phyloP scores from a whole-genome alignment of 768 basidiomycete species.

The Sarcodon sp. region DNA sequence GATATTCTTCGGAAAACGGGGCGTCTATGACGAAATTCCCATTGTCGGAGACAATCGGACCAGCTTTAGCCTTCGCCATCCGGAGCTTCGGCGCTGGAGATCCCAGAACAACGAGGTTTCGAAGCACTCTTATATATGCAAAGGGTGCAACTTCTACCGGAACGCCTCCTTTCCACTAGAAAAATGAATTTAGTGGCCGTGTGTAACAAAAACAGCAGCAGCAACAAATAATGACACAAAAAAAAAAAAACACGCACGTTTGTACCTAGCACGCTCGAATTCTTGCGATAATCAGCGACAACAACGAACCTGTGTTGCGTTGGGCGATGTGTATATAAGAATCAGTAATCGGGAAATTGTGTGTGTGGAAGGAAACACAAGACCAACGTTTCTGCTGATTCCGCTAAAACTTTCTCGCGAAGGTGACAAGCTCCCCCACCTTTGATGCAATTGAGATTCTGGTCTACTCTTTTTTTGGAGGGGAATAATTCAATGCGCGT shows the following conservation, averaged over 20 bases:
- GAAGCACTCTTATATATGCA: slow-evolving; percentile 82
- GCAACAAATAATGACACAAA: slow-evolving; percentile 3
- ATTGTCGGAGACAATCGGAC: slow-evolving; percentile 94
- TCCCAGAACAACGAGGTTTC: slow-evolving; percentile 49
- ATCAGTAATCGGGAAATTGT: not conserved
- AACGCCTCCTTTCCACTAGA: slow-evolving; percentile 75
- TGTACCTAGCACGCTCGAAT: slow-evolving; percentile 69
- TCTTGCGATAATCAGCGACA: slow-evolving; percentile 95
- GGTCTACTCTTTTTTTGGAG: slow-evolving; percentile 92
- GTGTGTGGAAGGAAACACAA: not conserved
- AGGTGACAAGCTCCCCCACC: slow-evolving; percentile 95
- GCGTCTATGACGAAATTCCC: slow-evolving; percentile 98
- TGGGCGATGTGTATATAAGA: not conserved
- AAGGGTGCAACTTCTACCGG: slow-evolving; percentile 97
- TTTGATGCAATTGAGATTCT: slow-evolving; percentile 85
- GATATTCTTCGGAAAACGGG: slow-evolving; percentile 60
- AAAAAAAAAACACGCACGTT: slow-evolving; percentile 39
- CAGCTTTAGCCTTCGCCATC: slow-evolving; percentile 91
- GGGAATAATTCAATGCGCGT: not conserved
- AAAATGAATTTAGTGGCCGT: not conserved
- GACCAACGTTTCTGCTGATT: slow-evolving; percentile 77
- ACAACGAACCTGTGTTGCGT: slow-evolving; percentile 52
- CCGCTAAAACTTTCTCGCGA: slow-evolving; percentile 94
- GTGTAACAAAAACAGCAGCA: not conserved
- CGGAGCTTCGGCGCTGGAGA: slow-evolving; percentile 68